Base-by-base conservation (phyloP, 257 asterid species). In the Avicennia marina region DNA sequence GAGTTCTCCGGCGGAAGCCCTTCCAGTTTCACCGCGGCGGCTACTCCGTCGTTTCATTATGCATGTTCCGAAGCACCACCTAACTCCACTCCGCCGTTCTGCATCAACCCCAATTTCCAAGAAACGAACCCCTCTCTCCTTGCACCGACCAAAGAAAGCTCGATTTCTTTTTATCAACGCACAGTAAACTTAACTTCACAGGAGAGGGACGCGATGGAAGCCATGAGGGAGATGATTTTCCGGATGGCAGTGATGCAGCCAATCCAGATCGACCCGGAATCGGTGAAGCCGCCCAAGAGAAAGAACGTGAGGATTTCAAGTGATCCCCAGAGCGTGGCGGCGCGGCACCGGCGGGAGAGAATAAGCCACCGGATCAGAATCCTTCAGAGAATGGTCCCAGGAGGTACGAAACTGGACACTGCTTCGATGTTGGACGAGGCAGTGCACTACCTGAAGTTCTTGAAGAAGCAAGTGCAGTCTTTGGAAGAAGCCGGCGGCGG, bases 401-500 rank as follows among this genome's bases (percentile, higher is more conserved):
- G 90, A 0, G 90, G 90, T 4, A 71, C 86, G 1, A 82, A 82
- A 39, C 66, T 78, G 84, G 90, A 78, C 20, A 82, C 90, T 2
- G 82, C 84, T 2, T 78, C 84, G 0, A 78, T 78, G 86, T 56
- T 82, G 62, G 89, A 78, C 32, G 89, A 78, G 58, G 86, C 81
- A 3, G 79, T 74, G 18, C 89, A 76, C 62, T 81, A 81, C 53
- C 53, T 81, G 7, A 75, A 71, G 83, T 81, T 78, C 53, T 56
- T 81, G 60, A 78, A 78, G 53, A 72, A 67, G 33, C 88, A 81
- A 53, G 69, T 78, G 11, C 65, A 72, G 19, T 32, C 66, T 0
- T 65, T 80, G 34, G 75, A 74, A 11, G 75, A 65, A 60, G 66
- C 69, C 10, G 62, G 65, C 6, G 17, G 9, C 2, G 44, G 45